phyloP scores from a whole-genome alignment of 495 filamentous ascomycete species.

The Penicillium antarcticum region DNA sequence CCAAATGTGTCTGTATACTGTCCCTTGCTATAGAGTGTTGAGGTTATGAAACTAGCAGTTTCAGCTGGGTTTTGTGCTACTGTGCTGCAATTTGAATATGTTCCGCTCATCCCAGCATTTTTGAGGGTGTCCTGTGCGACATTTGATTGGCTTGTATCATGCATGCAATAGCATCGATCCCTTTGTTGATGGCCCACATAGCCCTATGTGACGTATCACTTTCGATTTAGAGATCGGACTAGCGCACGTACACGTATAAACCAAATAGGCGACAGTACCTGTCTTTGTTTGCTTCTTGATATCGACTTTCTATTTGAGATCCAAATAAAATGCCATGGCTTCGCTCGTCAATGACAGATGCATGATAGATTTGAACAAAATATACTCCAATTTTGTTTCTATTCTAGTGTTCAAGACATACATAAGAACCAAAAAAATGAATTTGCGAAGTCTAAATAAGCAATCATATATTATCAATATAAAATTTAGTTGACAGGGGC shows the following conservation, averaged over 20 bases:
- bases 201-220: conserved; percentile 4
- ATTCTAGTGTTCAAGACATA: no score
- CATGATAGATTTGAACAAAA: no score
- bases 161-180: neutral
- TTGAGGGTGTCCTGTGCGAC: neutral
- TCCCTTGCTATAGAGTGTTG: neutral
- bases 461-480: conserved; percentile 7
- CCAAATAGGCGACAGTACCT: no score
- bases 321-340: no score
- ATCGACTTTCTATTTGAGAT: no score
- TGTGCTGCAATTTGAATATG: neutral
- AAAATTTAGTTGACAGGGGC: conserved; percentile 12
- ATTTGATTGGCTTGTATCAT: conserved; percentile 2
- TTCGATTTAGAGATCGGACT: neutral
- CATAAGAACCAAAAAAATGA: no score
- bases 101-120: conserved; percentile 6
- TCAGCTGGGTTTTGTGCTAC: neutral
- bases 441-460: neutral
- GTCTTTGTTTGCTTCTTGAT: no score
- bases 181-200: conserved; percentile 9
- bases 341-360: no score
- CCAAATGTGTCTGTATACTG: neutral
- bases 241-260: no score
- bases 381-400: no score
- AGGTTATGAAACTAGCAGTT: neutral